Conservation (phyloP, 148 eudicot species). For the Diospyros kaki region DNA sequence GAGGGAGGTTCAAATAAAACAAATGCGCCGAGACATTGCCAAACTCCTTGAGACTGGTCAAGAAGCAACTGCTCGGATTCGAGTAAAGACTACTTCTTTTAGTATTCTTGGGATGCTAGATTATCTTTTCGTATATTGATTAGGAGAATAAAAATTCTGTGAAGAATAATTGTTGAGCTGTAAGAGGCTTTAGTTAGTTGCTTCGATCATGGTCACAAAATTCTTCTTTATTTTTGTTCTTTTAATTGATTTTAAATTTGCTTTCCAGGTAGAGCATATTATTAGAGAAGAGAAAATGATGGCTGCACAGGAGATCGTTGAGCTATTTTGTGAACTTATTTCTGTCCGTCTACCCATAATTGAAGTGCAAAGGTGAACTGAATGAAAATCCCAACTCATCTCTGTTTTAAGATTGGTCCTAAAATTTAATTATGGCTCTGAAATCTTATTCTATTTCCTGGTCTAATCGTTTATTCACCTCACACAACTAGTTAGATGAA, state of each 20-base stretch:
- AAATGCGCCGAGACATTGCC: slow-evolving; percentile 92
- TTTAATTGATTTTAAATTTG: slow-evolving; percentile 2
- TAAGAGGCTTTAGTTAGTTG: not conserved
- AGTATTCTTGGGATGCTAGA: not conserved
- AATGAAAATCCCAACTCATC: not conserved
- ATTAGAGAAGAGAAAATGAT: slow-evolving; percentile 98
- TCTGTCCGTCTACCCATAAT: slow-evolving; percentile 92
- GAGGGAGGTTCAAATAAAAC: slow-evolving; percentile 84
- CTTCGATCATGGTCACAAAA: not conserved
- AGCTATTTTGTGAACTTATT: slow-evolving; percentile 86
- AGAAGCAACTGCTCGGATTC: slow-evolving; percentile 97
- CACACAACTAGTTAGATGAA: not conserved
- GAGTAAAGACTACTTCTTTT: slow-evolving; percentile 37
- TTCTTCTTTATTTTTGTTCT: not conserved
- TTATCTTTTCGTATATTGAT: not conserved
- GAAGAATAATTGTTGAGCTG: not conserved
- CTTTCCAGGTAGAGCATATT: slow-evolving; percentile 82
- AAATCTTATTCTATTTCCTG: not conserved
- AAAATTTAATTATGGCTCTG: not conserved
- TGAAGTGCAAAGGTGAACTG: slow-evolving; percentile 74
- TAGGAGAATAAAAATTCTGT: not conserved
- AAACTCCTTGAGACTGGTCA: slow-evolving; percentile 96
- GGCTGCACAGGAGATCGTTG: slow-evolving; percentile 98
- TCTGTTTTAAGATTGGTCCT: not conserved
- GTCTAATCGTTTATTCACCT: not conserved